Evolutionary conservation across 495 filamentous ascomycete species (phyloP).

Genomic region (Penicillium daleae): DNA sequence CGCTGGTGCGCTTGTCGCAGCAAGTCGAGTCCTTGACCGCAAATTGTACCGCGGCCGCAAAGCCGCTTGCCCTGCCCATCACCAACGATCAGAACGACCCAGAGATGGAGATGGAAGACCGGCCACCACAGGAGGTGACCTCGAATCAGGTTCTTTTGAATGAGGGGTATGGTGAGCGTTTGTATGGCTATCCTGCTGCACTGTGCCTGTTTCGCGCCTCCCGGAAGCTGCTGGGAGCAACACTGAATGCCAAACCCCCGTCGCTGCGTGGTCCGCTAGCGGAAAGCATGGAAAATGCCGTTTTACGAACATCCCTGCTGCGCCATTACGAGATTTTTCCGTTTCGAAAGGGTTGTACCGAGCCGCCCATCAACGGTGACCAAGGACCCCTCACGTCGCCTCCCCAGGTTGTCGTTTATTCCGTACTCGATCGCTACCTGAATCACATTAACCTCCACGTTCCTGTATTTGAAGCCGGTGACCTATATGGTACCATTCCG

Average conservation of each 20-base stretch:
- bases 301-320: neutral
- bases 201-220: constrained; percentile 5
- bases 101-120: neutral
- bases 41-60: neutral
- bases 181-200: constrained; percentile 5
- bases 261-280: neutral
- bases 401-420: neutral
- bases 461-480: neutral
- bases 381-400: neutral
- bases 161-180: neutral
- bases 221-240: constrained; percentile 2
- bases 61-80: neutral
- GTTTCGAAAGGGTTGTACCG: constrained; percentile 2
- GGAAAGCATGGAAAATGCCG: neutral
- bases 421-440: neutral
- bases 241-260: neutral
- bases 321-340: neutral
- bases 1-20: neutral
- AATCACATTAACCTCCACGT: constrained; percentile 1
- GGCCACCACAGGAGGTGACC: neutral
- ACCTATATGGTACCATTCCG: neutral
- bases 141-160: neutral
- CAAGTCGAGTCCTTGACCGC: constrained; percentile 2
- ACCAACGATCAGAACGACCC: neutral
- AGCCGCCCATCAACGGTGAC: neutral